Evolutionary conservation across 2,329 filamentous ascomycete genomes (phyloP), one percentile per base, ranked within the genome.

Genomic region (Curvularia hawaiiensis): DNA sequence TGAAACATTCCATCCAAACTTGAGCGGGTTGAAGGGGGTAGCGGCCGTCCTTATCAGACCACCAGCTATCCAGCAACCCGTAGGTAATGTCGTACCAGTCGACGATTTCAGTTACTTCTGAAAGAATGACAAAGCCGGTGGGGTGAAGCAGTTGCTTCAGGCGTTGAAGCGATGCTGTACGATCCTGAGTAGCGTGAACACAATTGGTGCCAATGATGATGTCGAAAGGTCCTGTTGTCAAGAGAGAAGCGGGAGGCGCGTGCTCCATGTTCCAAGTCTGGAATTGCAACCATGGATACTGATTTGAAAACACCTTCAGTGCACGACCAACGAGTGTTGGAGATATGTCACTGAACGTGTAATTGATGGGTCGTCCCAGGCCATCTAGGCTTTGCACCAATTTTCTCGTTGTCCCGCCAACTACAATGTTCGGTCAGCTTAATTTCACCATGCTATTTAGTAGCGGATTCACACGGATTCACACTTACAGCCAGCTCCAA

Each of bases 331-430:
- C 68, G 12, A 79, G 65, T 0, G 75, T 73, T 0, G 70, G 47
- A 0, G 77, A 74, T 0, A 79, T 64, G 43, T 80, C 78, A 2
- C 72, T 78, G 53, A 79, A 78, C 0, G 70, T 77, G 59, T 79
- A 80, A 44, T 74, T 65, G 14, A 79, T 22, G 9, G 45, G 10
- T 5, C 30, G 35, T 3, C 45, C 52, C 14, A 50, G 30, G 3
- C 9, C 11, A 7, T 22, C n/a, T 20, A 58, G 50, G 12, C 35
- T 20, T 43, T 58, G 35, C 8, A 39, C 50, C 30, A 58, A 45
- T 16, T 31, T 41, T 28, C 26, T 43, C 28, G 48, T 50, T 16
- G 48, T 50, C 10, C 48, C 48, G 14, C 48, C 48, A 33, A 43
- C 26, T 46, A n/a, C 2, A 11, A 31, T 18, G 1, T 20, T 14